Evolutionary conservation across 2,329 filamentous ascomycete genomes (phyloP).

Genomic region (Diaporthe capsici): DNA sequence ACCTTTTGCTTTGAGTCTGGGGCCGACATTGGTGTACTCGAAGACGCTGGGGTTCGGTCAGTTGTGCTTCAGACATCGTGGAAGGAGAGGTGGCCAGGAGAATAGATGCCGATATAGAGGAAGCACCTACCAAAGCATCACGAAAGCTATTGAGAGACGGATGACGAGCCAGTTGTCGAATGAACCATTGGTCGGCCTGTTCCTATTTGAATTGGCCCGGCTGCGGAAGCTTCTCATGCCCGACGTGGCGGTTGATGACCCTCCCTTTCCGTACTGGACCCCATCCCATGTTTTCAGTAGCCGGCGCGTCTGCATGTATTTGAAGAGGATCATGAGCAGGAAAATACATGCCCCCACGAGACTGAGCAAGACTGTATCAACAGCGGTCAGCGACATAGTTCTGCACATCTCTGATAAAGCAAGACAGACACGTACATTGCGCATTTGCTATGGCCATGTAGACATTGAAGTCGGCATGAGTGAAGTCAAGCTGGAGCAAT

Average conservation of each 20-base stretch:
- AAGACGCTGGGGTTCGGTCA: conserved; percentile 28
- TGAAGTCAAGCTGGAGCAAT: conserved; percentile 35
- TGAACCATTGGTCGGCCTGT: background rate
- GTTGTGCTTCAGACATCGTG: background rate
- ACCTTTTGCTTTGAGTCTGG: conserved; percentile 26
- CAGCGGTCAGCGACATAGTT: background rate
- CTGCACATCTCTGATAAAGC: background rate
- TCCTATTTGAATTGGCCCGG: conserved; percentile 18
- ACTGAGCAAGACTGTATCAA: conserved; percentile 30
- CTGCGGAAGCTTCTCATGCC: conserved; percentile 19
- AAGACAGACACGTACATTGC: conserved; percentile 28
- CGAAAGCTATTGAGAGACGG: conserved; percentile 38
- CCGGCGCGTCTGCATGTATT: conserved; percentile 37
- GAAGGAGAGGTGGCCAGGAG: background rate
- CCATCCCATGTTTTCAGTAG: conserved; percentile 33
- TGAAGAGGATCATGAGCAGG: conserved; percentile 38
- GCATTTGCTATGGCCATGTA: conserved; percentile 36
- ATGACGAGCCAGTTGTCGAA: conserved; percentile 40
- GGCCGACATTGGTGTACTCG: conserved; percentile 35
- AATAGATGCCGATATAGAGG: background rate
- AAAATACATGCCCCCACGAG: conserved; percentile 35
- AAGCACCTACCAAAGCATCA: conserved; percentile 34
- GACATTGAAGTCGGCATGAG: conserved; percentile 27
- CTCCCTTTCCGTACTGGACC: conserved; percentile 17
- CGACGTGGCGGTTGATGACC: background rate